phyloP scores from a whole-genome alignment of 2,329 filamentous ascomycete genomes.

The Phialemoniopsis sp. region DNA sequence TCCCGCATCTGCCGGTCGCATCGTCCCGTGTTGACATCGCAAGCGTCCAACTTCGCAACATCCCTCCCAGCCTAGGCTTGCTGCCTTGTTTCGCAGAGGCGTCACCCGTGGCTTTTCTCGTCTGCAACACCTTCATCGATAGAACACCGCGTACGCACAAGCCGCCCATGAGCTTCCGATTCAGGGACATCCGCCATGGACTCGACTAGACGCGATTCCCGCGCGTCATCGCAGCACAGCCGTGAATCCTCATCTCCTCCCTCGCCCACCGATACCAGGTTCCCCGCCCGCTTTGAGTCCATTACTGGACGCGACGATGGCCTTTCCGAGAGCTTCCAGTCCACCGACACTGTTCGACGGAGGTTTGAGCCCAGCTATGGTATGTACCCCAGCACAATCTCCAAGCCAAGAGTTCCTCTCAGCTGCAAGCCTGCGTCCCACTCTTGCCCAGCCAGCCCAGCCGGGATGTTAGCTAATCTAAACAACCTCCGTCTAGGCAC shows the following conservation, averaged over 20 bases:
- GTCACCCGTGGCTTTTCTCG: too few relatives aligned
- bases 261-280: constrained; percentile 48
- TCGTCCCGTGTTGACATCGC: too few relatives aligned
- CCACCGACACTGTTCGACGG: constrained; percentile 56
- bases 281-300: constrained; percentile 29
- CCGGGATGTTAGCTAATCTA: constrained; percentile 14
- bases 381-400: constrained; percentile 26
- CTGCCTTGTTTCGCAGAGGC: too few relatives aligned
- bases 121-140: too few relatives aligned
- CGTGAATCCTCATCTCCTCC: constrained; percentile 29
- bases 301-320: constrained; percentile 34
- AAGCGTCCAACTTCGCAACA: too few relatives aligned
- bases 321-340: constrained; percentile 51
- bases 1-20: too few relatives aligned
- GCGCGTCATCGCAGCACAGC: constrained; percentile 3
- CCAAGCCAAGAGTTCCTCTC: constrained; percentile 1
- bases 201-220: too few relatives aligned
- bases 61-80: too few relatives aligned
- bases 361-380: constrained; percentile 53
- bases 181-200: constrained; percentile 33
- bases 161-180: neutral
- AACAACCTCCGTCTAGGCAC: constrained; percentile 20
- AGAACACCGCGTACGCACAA: too few relatives aligned
- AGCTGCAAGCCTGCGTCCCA: neutral
- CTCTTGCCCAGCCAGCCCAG: neutral